phyloP scores from a whole-genome alignment of 108 stramenopile species.

The Stephanodiscus triporus region DNA sequence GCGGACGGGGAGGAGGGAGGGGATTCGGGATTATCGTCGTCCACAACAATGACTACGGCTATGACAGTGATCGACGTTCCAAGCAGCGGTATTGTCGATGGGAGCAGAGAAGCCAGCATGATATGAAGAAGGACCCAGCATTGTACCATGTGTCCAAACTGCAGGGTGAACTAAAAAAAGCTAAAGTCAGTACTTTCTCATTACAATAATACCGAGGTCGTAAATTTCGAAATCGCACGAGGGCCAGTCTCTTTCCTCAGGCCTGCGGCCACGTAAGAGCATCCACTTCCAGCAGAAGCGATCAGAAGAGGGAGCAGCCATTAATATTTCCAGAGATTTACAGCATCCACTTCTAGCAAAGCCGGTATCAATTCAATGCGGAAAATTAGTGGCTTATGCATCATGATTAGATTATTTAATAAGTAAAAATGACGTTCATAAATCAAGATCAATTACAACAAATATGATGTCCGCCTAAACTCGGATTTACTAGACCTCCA shows the following conservation, averaged over 20 bases:
- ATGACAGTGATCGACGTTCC: background rate
- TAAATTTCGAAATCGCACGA: background rate
- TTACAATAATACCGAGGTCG: background rate
- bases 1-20: conserved; percentile 39
- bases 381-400: no score
- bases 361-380: no score
- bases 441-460: no score
- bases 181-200: background rate
- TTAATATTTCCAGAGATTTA: no score
- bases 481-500: no score
- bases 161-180: background rate
- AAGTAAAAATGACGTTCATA: no score
- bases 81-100: background rate
- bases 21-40: conserved; percentile 5
- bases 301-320: background rate
- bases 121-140: background rate
- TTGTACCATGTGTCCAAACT: background rate
- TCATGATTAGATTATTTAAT: no score
- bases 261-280: background rate
- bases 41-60: background rate
- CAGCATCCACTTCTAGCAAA: no score
- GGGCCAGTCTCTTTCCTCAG: background rate
- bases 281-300: background rate
- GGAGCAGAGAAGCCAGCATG: background rate
- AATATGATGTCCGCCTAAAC: no score